Base-by-base conservation (phyloP, 1,284 basidiomycete species). In the Cutaneotrichosporon cutaneum region DNA sequence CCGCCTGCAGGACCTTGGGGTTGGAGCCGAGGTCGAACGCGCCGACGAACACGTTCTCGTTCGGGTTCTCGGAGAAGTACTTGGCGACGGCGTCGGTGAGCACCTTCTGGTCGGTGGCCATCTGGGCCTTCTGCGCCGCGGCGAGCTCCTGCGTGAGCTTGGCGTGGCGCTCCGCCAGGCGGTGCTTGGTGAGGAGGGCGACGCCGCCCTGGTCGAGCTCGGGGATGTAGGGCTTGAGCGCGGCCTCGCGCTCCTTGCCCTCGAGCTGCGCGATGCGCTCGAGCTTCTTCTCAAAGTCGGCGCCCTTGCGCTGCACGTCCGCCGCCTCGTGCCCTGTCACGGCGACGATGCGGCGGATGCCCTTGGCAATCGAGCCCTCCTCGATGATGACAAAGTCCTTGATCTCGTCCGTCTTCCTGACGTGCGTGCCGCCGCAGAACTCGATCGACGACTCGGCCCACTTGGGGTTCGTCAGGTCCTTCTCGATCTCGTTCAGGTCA, bases 381-480 rank as follows among this genome's bases (percentile, higher is more conserved):
- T 99, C 95, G 30, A 86, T 88, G 67, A 99, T 89, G 57, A 96
- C 88, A 75, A 99, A 90, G 74, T 92, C 88, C 78, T 94, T 92
- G 83, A 99, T 99, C 70, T 95, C 93, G 27, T 94, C 92, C 0
- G 95, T 99, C 80, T 89, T 90, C 30, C 86, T 85, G 59, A 99
- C 96, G 77, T 99, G 95, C 89, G 96, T 99, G 78, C 95, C 95
- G 80, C 95, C 95, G 78, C 95, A 99, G 76, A 99, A 96, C 80
- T 99, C 96, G 69, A 96, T 86, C 77, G 90, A 94, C 9, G 94
- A 96, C 27, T 81, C 81, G 51, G 89, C 82, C 95, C 95, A 99
- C 80, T 90, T 91, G 7, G 88, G 85, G 80, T 95, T 94, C 71
- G 88, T 85, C 35, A 97, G 83, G 70, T 98, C 90, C 71, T 85